Conservation (phyloP, 768 basidiomycete genomes). For the Suillus occidentalis region DNA sequence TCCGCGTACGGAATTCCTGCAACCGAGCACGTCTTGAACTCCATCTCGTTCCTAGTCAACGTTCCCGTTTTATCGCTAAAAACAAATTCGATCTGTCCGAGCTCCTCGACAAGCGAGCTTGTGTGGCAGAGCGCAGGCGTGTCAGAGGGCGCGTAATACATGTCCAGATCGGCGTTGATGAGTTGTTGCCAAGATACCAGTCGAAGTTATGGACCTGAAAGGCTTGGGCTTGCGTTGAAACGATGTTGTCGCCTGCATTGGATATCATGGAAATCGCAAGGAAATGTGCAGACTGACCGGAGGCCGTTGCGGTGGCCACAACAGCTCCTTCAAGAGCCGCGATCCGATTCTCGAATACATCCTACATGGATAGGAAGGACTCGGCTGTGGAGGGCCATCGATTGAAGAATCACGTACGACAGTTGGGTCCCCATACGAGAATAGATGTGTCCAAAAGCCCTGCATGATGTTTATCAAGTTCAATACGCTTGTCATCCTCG, state of each 20-base stretch:
- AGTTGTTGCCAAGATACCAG: background rate
- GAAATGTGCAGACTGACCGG: conserved; percentile 64
- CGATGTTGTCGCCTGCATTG: conserved; percentile 60
- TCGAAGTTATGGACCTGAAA: background rate
- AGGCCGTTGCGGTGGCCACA: conserved; percentile 55
- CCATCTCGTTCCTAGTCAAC: too few relatives aligned
- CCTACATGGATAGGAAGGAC: conserved; percentile 31
- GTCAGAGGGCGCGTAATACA: too few relatives aligned
- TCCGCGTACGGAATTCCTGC: too few relatives aligned
- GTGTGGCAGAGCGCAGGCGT: too few relatives aligned
- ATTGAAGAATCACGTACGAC: conserved; percentile 37
- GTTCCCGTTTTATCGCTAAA: too few relatives aligned
- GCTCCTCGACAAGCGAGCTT: too few relatives aligned
- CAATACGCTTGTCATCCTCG: background rate
- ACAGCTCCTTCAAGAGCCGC: conserved; percentile 63
- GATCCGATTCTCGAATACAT: conserved; percentile 65
- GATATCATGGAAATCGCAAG: conserved; percentile 56
- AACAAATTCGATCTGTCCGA: too few relatives aligned
- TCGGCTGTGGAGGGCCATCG: background rate
- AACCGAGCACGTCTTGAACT: too few relatives aligned
- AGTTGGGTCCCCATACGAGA: conserved; percentile 56
- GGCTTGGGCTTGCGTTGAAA: conserved; percentile 45
- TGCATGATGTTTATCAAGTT: conserved; percentile 12
- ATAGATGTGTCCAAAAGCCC: conserved; percentile 50
- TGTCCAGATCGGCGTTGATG: too few relatives aligned